phyloP scores from a whole-genome alignment of 108 stramenopile genomes.

The Epithemia pelagica region DNA sequence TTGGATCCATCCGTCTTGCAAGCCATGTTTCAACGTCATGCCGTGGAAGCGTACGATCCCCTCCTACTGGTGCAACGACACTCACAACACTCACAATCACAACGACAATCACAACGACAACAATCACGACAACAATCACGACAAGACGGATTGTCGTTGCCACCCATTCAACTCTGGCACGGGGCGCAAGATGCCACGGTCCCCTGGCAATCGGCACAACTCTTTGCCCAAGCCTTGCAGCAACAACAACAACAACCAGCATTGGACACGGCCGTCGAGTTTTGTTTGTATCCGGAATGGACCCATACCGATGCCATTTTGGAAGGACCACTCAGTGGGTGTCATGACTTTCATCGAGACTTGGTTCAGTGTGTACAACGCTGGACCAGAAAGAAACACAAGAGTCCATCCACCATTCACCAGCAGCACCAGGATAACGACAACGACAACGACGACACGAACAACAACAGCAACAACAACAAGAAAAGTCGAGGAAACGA shows the following conservation, averaged over 20 bases:
- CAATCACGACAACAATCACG: background rate
- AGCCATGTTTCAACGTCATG: background rate
- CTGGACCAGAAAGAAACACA: no score
- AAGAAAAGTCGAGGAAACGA: no score
- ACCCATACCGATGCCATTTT: slow-evolving; percentile 65
- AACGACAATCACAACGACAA: background rate
- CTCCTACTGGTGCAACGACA: background rate
- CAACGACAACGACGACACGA: no score
- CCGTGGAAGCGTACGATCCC: no score
- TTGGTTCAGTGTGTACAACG: slow-evolving; percentile 28
- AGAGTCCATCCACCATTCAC: no score
- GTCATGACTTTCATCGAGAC: slow-evolving; percentile 58
- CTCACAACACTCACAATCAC: background rate
- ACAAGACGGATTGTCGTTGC: slow-evolving; percentile 6
- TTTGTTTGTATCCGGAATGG: slow-evolving; percentile 38
- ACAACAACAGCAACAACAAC: no score
- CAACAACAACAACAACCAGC: background rate
- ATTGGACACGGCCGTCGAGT: background rate
- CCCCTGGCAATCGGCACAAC: slow-evolving; percentile 31
- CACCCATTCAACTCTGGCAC: slow-evolving; percentile 40
- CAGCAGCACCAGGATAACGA: no score
- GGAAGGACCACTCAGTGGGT: slow-evolving; percentile 50
- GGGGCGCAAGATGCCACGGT: slow-evolving; percentile 50
- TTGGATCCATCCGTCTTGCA: slow-evolving; percentile 22
- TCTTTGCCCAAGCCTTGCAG: slow-evolving; percentile 23